Evolutionary conservation across 2,329 filamentous ascomycete genomes (phyloP).

Genomic region (Pyrenophora graminea): DNA sequence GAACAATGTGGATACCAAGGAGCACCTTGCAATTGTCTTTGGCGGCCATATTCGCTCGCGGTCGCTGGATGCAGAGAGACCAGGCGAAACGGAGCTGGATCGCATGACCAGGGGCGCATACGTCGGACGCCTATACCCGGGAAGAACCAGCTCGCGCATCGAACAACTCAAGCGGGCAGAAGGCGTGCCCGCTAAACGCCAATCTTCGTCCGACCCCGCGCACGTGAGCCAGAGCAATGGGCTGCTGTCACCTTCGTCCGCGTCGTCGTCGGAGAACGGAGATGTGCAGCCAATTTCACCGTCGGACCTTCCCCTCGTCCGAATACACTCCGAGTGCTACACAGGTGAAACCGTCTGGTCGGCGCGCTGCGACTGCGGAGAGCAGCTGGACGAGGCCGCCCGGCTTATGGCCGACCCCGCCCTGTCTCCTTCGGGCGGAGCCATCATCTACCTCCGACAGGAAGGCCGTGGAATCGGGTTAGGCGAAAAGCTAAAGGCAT

Average conservation of each 20-base stretch:
- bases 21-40: slow-evolving; percentile 96
- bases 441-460: slow-evolving; percentile 94
- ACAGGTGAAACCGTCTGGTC: slow-evolving; percentile 99
- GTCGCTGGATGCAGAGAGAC: slow-evolving; percentile 69
- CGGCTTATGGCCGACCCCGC: slow-evolving; percentile 80
- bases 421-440: slow-evolving; percentile 69
- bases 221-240: slow-evolving; percentile 16
- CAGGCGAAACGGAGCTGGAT: slow-evolving; percentile 83
- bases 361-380: slow-evolving; percentile 94
- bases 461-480: slow-evolving; percentile 95
- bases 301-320: slow-evolving; percentile 70
- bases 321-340: slow-evolving; percentile 98
- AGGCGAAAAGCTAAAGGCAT: slow-evolving; percentile 94
- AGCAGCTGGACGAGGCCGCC: slow-evolving; percentile 95
- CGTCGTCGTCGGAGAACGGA: slow-evolving; percentile 35
- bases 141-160: slow-evolving; percentile 74
- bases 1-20: slow-evolving; percentile 91
- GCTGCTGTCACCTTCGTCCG: slow-evolving; percentile 22
- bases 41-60: slow-evolving; percentile 78
- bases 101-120: slow-evolving; percentile 96
- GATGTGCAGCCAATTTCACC: slow-evolving; percentile 33
- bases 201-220: slow-evolving; percentile 9
- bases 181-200: slow-evolving; percentile 29
- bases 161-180: slow-evolving; percentile 54
- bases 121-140: slow-evolving; percentile 82